Evolutionary conservation across 2,329 filamentous ascomycete genomes (phyloP), one percentile per base, ranked within the genome.

Genomic region (Botrytis fragariae): DNA sequence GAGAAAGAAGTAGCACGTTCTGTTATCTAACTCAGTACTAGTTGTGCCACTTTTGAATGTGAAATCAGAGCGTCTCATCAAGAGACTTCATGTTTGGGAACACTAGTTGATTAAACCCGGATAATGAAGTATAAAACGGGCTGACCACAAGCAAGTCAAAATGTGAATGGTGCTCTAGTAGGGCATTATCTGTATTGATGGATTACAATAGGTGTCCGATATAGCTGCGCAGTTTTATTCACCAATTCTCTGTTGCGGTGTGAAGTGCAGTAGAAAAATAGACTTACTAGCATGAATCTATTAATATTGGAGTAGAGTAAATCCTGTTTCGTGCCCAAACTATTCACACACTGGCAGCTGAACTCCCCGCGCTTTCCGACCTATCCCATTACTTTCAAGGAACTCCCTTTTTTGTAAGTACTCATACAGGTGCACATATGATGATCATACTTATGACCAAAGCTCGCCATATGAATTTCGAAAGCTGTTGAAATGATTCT

Each of bases 401-500:
- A 29, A 42, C 35, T 42, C 48, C 25, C 22, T 25, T 29, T 54
- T 54, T 39, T 25, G 37, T 44, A 14, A 16, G 12, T 25, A 32
- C 48, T 35, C 44, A 48, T 42, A 42, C 37, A 32, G 32, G 44
- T 45, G 37, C 6, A 22, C 16, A 35, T 3, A 29, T 10, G 37
- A 37, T 25, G 7, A 37, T 72, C 32, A 32, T 18, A 67, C 37
- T 67, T 32, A 64, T 68, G 48, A 42, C 70, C 62, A 72, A 42
- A 72, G 25, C 4, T 51, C 70, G n/a, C 35, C 68, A 42, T 73
- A 60, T 54, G 62, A 51, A 25, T 65, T n/a, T 32, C 68, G 44
- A 60, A 75, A 75, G 6, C 44, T 37, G 22, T 61, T 44, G 39
- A 57, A 29, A 44, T 70, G 63, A 20, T 68, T n/a, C n/a, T 35